These are phyloP conservation scores for Daedaleopsis nitida DNA, from an alignment of 768 basidiomycete genomes.

Conservation along the genomic window DNA sequence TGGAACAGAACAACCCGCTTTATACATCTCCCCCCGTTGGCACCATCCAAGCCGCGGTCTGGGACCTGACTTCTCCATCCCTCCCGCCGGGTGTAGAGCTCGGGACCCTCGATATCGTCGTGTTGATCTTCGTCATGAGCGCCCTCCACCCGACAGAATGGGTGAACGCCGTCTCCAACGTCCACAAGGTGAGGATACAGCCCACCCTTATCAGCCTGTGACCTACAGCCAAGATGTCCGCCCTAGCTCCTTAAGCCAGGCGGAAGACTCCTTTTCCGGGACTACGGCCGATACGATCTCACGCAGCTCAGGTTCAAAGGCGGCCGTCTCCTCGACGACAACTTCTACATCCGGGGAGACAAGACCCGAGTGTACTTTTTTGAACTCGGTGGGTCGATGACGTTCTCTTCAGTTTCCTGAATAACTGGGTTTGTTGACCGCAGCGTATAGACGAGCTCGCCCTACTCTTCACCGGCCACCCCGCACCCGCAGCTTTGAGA, in stretches of 20 bases:
- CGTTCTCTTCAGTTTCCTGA: too few species aligned
- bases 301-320: constrained; percentile 93
- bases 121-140: constrained; percentile 93
- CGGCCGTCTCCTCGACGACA: constrained; percentile 85
- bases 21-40: constrained; percentile 72
- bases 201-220: neutral
- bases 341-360: constrained; percentile 96
- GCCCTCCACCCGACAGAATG: constrained; percentile 95
- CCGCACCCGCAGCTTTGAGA: constrained; percentile 34
- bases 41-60: constrained; percentile 76
- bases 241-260: constrained; percentile 86
- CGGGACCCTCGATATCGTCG: constrained; percentile 79
- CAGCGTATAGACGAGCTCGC: constrained; percentile 68
- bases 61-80: constrained; percentile 79
- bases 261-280: constrained; percentile 82
- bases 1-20: constrained; percentile 63
- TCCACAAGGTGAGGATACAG: constrained; percentile 56
- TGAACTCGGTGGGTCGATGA: constrained; percentile 59
- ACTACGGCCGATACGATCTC: constrained; percentile 94
- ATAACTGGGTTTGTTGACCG: neutral
- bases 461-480: constrained; percentile 72
- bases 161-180: constrained; percentile 78
- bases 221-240: neutral
- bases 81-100: constrained; percentile 67
- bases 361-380: constrained; percentile 99